Percentiles rank a stretch among this genome's conserved stretches.
Conservation (phyloP, 2,329 filamentous ascomycete species). For the Penicillium sp. region DNA sequence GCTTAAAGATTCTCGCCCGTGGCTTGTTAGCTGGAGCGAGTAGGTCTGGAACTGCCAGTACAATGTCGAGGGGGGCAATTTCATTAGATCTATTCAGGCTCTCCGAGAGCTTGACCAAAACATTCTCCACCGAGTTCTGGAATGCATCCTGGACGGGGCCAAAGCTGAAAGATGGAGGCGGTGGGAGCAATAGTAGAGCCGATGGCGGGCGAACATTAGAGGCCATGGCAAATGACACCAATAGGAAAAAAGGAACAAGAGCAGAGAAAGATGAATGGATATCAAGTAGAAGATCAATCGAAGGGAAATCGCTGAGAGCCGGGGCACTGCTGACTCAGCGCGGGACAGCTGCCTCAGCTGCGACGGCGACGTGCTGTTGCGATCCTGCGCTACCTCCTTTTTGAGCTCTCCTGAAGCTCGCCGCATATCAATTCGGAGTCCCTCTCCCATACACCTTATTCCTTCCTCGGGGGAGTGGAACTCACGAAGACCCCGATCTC, state of each 20-base stretch:
- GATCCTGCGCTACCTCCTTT: constrained; percentile 3
- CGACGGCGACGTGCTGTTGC: constrained; percentile 2
- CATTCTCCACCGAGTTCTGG: constrained; percentile 53
- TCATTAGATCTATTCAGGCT: constrained; percentile 28
- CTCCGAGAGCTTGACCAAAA: constrained; percentile 49
- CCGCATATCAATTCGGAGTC: constrained; percentile 8
- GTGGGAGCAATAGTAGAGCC: constrained; percentile 58
- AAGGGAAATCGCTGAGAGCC: background rate
- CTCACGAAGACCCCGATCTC: constrained; percentile 13
- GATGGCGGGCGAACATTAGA: constrained; percentile 21
- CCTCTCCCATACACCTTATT: constrained; percentile 2
- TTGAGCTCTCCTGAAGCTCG: constrained; percentile 31
- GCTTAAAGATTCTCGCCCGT: constrained; percentile 58
- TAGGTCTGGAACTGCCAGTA: constrained; percentile 61
- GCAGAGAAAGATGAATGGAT: background rate
- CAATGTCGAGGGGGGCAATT: constrained; percentile 52
- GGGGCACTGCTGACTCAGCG: constrained; percentile 14
- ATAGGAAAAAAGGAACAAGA: constrained; percentile 2
- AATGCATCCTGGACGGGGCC: constrained; percentile 57
- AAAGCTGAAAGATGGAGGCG: constrained; percentile 54
- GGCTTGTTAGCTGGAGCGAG: constrained; percentile 48
- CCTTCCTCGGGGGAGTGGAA: constrained; percentile 18
- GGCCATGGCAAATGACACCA: constrained; percentile 20
- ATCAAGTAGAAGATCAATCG: background rate
- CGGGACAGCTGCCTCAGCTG: constrained; percentile 9